Evolutionary conservation across 164 flowering plant species (phyloP).

Genomic region (Dillenia turbinata): DNA sequence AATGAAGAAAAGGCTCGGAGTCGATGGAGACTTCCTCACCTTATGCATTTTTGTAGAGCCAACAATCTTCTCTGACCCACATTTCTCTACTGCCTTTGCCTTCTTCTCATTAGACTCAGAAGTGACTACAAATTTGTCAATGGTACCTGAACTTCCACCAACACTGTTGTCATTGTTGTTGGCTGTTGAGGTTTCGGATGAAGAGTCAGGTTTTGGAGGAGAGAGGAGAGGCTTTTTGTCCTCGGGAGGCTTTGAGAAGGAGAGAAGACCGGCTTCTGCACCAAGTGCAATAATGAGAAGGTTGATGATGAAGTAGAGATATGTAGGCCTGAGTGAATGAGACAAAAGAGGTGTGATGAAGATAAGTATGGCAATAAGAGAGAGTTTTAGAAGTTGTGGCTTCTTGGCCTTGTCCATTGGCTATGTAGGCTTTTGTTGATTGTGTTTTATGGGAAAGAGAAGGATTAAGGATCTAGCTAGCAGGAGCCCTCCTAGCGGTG

Average conservation of each 20-base stretch:
- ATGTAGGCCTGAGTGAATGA: conserved; percentile 45
- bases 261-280: conserved; percentile 65
- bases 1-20: conserved; percentile 59
- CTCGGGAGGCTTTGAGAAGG: conserved; percentile 26
- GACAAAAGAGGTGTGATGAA: conserved; percentile 56
- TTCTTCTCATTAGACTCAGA: conserved; percentile 3
- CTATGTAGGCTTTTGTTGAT: too few relatives aligned
- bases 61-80: conserved; percentile 27
- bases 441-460: too few relatives aligned
- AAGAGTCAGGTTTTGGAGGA: background rate
- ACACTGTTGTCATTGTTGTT: background rate
- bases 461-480: too few relatives aligned
- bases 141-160: background rate
- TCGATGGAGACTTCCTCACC: conserved; percentile 56
- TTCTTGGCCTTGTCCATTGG: conserved; percentile 40
- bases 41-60: conserved; percentile 13
- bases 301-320: conserved; percentile 62
- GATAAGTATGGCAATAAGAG: conserved; percentile 42
- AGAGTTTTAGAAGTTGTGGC: conserved; percentile 38
- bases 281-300: conserved; percentile 61
- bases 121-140: too few relatives aligned
- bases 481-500: too few relatives aligned
- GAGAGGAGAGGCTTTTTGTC: conserved; percentile 18
- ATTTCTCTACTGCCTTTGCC: conserved; percentile 22
- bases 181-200: conserved; percentile 13